Evolutionary conservation across 306 rosid species (phyloP).

Genomic region (Sesbania bispinosa): DNA sequence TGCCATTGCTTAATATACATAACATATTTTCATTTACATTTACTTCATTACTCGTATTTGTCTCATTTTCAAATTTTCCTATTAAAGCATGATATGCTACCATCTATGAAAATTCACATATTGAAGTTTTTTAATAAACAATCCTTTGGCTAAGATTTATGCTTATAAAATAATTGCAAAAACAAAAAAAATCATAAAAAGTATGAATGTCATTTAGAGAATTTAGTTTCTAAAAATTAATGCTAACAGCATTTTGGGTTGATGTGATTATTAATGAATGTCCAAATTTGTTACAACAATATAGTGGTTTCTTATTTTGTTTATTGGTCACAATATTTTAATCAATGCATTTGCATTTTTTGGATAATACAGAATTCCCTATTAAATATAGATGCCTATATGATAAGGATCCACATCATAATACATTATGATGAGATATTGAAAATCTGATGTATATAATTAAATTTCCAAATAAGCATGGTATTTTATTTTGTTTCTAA

Average conservation of each 20-base stretch:
- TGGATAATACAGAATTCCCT: neutral
- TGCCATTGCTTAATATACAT: no score
- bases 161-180: neutral
- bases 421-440: neutral
- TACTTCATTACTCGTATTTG: neutral
- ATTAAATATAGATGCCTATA: neutral
- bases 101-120: neutral
- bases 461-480: neutral
- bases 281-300: neutral
- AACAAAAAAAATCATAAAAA: neutral
- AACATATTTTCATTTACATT: neutral
- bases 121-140: neutral
- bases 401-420: neutral
- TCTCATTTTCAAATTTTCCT: neutral
- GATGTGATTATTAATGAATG: neutral
- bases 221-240: neutral
- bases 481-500: neutral
- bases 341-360: no score
- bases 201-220: neutral
- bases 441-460: neutral
- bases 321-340: conserved; percentile 4
- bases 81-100: neutral
- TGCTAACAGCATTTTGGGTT: no score
- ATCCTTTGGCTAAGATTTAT: neutral
- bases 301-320: neutral